Evolutionary conservation across 805 yeast species (phyloP), one percentile per base, ranked within the genome.

Genomic region (Starmerella gropengiesseri): DNA sequence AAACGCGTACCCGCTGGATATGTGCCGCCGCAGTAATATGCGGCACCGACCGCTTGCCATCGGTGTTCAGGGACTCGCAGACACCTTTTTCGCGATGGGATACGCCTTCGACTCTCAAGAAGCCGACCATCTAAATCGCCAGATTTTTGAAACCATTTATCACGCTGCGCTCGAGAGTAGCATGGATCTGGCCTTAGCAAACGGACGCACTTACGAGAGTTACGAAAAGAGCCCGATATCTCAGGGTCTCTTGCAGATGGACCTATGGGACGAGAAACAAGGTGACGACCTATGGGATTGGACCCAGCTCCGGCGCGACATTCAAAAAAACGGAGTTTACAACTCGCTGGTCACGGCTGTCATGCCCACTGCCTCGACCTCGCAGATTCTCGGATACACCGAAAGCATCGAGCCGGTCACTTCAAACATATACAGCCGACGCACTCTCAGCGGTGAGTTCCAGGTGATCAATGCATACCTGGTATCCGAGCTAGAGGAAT

Each of bases 321-420:
- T 87, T 41, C 60, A 62, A 32, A 57, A 61, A 31, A 63, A 73
- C 54, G 96, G 96, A 22, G 56, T 87, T 18, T 65, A 95, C 55
- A 87, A 87, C 64, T 86, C 96, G 5, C 64, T 87, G 38, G 61
- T 87, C 14, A 82, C 87, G 26, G 96, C 93, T 1, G 86, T 94
- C 40, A 87, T 87, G 97, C 97, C 97, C 31, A 87, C 96, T 13
- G 96, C 97, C 1, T 83, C 95, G 1, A 87, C 96, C 1, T 86
- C 96, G 1, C 95, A 86, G 64, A 86, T 87, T 32, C 66, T 87
- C 41, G 96, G 96, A 14, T 84, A 73, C 66, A 84, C 77, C 47
- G 97, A 87, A 64, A 86, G 95, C 61, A 83, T 87, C 58, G 97
- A 89, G 60, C 97, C 97, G 6, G 73, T 77, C 54, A 85, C 96